Evolutionary conservation across 495 filamentous ascomycete species (phyloP).

Genomic region (Cercophora newfieldiana): DNA sequence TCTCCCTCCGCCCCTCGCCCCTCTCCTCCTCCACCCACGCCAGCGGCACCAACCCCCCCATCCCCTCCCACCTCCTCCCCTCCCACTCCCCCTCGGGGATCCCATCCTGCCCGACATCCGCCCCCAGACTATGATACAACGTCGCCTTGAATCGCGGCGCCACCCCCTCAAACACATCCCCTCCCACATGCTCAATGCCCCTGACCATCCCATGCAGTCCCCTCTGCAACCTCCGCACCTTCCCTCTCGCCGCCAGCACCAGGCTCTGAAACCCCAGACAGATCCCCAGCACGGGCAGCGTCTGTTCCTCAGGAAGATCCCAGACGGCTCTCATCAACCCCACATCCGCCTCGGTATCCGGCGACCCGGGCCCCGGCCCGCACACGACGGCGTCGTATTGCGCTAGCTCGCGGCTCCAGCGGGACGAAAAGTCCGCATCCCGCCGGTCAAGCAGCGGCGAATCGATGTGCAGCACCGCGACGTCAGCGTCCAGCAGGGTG

Average conservation of each 20-base stretch:
- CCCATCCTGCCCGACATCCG: constrained; percentile 50
- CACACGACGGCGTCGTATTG: constrained; percentile 75
- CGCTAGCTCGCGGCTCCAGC: constrained; percentile 48
- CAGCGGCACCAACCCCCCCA: constrained; percentile 55
- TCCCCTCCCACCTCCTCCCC: constrained; percentile 31
- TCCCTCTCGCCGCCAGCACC: constrained; percentile 63
- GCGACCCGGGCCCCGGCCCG: constrained; percentile 76
- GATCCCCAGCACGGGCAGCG: constrained; percentile 80
- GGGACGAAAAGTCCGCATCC: constrained; percentile 10
- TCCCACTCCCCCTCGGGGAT: constrained; percentile 37
- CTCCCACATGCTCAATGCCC: constrained; percentile 42
- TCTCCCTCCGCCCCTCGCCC: constrained; percentile 42
- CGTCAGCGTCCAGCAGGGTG: constrained; percentile 60
- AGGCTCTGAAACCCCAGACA: constrained; percentile 92
- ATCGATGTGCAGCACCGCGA: constrained; percentile 75
- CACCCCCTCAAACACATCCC: constrained; percentile 52
- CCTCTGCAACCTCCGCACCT: constrained; percentile 59
- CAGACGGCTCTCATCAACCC: constrained; percentile 80
- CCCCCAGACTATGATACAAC: constrained; percentile 85
- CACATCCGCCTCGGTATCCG: constrained; percentile 61
- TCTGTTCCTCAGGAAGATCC: constrained; percentile 56
- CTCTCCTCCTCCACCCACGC: constrained; percentile 64
- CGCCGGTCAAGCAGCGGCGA: constrained; percentile 38
- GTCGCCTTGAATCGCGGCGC: constrained; percentile 66
- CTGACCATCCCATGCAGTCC: constrained; percentile 82